Evolutionary conservation across 345 rosid species (phyloP), one percentile per base, ranked within the genome.

Genomic region (Cochlearia excelsa): DNA sequence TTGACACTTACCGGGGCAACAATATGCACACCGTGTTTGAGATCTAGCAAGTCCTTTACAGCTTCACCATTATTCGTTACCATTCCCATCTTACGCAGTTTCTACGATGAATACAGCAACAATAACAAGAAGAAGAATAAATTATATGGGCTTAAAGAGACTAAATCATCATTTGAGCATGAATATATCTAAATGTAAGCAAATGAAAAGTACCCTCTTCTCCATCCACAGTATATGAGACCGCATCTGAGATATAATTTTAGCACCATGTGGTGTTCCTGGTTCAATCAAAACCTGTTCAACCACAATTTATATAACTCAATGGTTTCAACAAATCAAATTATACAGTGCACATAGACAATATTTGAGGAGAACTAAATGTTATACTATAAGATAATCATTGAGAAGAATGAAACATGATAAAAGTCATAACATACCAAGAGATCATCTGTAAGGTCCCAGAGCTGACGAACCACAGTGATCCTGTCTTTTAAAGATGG

Each of bases 151-250:
- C 37, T 11, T 43, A 29, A 3, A 50, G 59, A 56, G 2, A 39
- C 40, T 16, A 33, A 29, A 37, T 49, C 35, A 52, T 43, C 59
- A 65, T 33, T 31, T 45, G 61, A 46, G 61, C 31, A 46, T 11
- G 52, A 45, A 53, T 9, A 8, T 10, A 9, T 30, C n/a, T 26
- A 43, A 34, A 7, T 30, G 49, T 44, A 45, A 33, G 46, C 46
- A 67, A 10, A 39, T 4, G 44, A 52, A 43, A 48, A 41, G 40
- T 75, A 90, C 99, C 74, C 99, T 81, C 52, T 82, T 80, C 72
- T 93, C 99, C 96, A 93, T 82, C 99, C 99, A 90, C 59, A 93
- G 69, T 79, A 93, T 74, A 75, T 89, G 94, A 62, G 97, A 89
- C 11, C 95, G 88, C 97, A 89, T 89, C 77, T 81, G 99, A 52